These are phyloP conservation scores for Pontederia paniculata DNA, from an alignment of 176 grass and related monocot species.

Conservation along the genomic window DNA sequence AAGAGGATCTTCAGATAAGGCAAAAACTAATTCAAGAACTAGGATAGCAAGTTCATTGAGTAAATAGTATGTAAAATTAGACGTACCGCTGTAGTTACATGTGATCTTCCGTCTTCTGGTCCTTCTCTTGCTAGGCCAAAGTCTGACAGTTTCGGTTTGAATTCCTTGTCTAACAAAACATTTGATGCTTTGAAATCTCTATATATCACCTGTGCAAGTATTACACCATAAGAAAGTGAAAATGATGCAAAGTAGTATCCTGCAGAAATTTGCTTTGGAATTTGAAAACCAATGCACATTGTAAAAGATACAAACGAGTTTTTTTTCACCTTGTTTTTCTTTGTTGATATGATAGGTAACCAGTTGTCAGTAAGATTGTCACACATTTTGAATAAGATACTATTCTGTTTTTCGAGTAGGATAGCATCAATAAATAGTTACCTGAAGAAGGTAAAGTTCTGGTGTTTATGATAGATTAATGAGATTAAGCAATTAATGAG, in stretches of 20 bases:
- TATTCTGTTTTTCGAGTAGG: too few species aligned
- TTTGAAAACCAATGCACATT: not conserved
- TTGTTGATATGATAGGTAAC: too few species aligned
- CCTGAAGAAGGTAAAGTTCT: too few species aligned
- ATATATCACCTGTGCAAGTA: slow-evolving; percentile 63
- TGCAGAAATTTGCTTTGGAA: not conserved
- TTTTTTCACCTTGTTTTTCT: too few species aligned
- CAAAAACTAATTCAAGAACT: not conserved
- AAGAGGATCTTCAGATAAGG: not conserved
- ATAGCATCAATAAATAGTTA: too few species aligned
- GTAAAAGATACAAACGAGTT: too few species aligned
- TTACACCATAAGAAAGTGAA: not conserved
- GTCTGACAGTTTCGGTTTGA: slow-evolving; percentile 68
- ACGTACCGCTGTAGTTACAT: slow-evolving; percentile 86
- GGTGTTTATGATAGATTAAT: too few species aligned
- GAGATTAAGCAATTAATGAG: too few species aligned
- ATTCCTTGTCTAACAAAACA: slow-evolving; percentile 57
- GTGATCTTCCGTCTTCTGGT: slow-evolving; percentile 50
- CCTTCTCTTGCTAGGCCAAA: slow-evolving; percentile 78
- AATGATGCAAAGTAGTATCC: not conserved
- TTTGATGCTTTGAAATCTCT: slow-evolving; percentile 89
- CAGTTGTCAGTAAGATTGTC: too few species aligned
- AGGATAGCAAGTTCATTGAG: not conserved
- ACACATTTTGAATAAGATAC: too few species aligned
- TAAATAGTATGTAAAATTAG: not conserved